Conservation (phyloP, 2,329 filamentous ascomycete genomes). For the Acarospora socialis region DNA sequence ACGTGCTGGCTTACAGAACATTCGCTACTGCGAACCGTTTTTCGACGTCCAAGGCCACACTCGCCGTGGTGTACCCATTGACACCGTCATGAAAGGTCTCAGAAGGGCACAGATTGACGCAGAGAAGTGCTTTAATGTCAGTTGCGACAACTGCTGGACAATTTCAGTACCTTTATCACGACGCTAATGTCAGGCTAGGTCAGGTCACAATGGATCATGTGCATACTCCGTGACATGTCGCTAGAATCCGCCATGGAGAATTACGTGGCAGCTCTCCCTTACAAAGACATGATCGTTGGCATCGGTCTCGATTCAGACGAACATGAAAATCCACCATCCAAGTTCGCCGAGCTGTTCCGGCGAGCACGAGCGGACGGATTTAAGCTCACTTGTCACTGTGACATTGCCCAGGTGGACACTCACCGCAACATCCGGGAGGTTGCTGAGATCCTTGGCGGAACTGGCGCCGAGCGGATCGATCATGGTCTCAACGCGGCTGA, state of each 20-base stretch:
- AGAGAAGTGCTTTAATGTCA: slow-evolving; percentile 17
- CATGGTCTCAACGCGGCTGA: slow-evolving; percentile 30
- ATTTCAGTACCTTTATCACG: too few species aligned
- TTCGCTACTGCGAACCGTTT: slow-evolving; percentile 29
- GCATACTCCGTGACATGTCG: slow-evolving; percentile 29
- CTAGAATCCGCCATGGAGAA: slow-evolving; percentile 26
- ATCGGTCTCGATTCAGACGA: slow-evolving; percentile 36
- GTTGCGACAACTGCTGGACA: too few species aligned
- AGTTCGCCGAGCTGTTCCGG: slow-evolving; percentile 30
- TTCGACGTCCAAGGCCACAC: slow-evolving; percentile 32
- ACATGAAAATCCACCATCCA: slow-evolving; percentile 29
- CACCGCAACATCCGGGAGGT: slow-evolving; percentile 30
- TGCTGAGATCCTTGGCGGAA: slow-evolving; percentile 20
- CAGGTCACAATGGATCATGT: slow-evolving; percentile 25
- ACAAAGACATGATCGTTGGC: slow-evolving; percentile 30
- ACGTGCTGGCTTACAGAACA: slow-evolving; percentile 23
- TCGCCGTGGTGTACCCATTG: slow-evolving; percentile 21
- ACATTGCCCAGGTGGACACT: slow-evolving; percentile 36
- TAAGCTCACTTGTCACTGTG: slow-evolving; percentile 36
- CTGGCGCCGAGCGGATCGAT: slow-evolving; percentile 27
- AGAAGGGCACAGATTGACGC: slow-evolving; percentile 22
- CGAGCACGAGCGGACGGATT: slow-evolving; percentile 28
- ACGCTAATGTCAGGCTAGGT: too few species aligned
- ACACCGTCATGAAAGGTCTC: slow-evolving; percentile 24
- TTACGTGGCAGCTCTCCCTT: slow-evolving; percentile 27